phyloP scores from a whole-genome alignment of 805 yeast genomes.

The Spathaspora gorwiae region DNA sequence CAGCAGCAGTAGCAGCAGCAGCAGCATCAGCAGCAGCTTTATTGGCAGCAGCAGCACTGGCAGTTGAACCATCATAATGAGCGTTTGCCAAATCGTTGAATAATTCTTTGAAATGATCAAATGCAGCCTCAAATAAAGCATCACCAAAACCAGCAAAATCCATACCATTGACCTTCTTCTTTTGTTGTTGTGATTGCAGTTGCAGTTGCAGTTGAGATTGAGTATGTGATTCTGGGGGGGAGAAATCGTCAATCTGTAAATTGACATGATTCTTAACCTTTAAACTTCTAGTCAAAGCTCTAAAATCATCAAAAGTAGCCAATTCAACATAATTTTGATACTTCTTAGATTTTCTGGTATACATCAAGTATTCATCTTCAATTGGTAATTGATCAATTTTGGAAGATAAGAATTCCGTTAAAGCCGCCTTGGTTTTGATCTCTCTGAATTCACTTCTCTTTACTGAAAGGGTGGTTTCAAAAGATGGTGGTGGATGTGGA shows the following conservation, averaged over 20 bases:
- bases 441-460: constrained; percentile 8
- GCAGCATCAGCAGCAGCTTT: constrained; percentile 3
- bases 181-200: neutral
- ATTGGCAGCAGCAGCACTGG: neutral
- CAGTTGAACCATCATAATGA: neutral
- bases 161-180: constrained; percentile 10
- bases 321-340: constrained; percentile 37
- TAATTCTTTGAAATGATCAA: constrained; percentile 22
- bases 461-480: constrained; percentile 11
- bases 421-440: constrained; percentile 5
- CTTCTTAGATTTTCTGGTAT: constrained; percentile 45
- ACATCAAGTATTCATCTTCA: constrained; percentile 4
- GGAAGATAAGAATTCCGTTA: constrained; percentile 5
- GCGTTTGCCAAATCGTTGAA: constrained; percentile 11
- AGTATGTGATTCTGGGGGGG: constrained; percentile 4
- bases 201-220: neutral
- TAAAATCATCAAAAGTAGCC: constrained; percentile 36
- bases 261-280: constrained; percentile 43
- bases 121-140: constrained; percentile 23
- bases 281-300: constrained; percentile 41
- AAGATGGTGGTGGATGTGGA: neutral
- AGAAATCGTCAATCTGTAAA: constrained; percentile 22
- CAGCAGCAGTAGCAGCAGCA: neutral
- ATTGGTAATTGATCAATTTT: neutral
- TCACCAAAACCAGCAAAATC: constrained; percentile 22